Conservation (phyloP, 768 basidiomycete species). For the Tylopilus intermedius region DNA sequence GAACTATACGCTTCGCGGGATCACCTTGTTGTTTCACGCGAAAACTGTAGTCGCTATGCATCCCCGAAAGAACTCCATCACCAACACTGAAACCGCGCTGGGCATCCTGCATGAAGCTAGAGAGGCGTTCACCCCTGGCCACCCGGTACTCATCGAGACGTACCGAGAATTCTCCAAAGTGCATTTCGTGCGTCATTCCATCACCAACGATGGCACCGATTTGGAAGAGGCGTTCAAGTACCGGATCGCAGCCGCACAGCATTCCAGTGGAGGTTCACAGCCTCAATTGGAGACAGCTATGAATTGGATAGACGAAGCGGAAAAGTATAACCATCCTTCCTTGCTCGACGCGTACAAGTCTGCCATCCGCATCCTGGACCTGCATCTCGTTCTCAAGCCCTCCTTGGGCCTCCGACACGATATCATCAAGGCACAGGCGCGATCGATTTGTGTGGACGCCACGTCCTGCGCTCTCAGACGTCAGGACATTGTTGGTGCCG, state of each 20-base stretch:
- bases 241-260: conserved; percentile 15
- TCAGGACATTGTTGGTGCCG: conserved; percentile 18
- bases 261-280: conserved; percentile 17
- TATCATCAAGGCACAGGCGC: conserved; percentile 10
- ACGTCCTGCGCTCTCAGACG: conserved; percentile 23
- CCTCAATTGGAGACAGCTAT: conserved; percentile 15
- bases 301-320: conserved; percentile 20
- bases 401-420: conserved; percentile 12
- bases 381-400: conserved; percentile 16
- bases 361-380: conserved; percentile 16
- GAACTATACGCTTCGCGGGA: conserved; percentile 13
- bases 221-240: conserved; percentile 22
- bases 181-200: conserved; percentile 6
- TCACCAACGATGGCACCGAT: conserved; percentile 10
- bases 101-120: conserved; percentile 14
- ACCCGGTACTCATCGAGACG: conserved; percentile 10
- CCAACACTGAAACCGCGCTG: conserved; percentile 17
- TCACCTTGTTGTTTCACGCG: conserved; percentile 18
- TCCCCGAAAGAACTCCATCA: neutral
- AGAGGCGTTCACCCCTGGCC: conserved; percentile 2
- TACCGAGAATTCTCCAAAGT: conserved; percentile 13
- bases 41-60: conserved; percentile 13
- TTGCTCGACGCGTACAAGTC: conserved; percentile 15
- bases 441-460: conserved; percentile 23
- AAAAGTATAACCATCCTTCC: conserved; percentile 17